phyloP scores from a whole-genome alignment of 2,329 filamentous ascomycete genomes.

The Monosporascus ibericus region DNA sequence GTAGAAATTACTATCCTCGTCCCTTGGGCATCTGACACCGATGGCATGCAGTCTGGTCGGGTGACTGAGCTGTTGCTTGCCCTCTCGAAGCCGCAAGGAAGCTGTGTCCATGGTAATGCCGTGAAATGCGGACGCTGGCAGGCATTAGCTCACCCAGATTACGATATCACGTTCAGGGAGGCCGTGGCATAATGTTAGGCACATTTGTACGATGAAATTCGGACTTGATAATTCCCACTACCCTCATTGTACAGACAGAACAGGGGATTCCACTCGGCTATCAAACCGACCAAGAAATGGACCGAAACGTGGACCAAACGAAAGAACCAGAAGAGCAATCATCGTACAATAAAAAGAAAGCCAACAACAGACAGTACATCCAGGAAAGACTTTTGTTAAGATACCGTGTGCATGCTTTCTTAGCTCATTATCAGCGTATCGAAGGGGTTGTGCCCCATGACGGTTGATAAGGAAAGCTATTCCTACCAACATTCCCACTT shows the following conservation, averaged over 20 bases:
- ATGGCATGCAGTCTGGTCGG: too few species aligned
- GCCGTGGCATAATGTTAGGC: too few species aligned
- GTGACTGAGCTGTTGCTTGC: too few species aligned
- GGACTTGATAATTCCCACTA: neutral
- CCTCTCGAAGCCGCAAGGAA: too few species aligned
- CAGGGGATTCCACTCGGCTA: neutral
- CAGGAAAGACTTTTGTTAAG: neutral
- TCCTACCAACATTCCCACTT: slow-evolving; percentile 4
- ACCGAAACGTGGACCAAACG: neutral
- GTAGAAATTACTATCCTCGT: too few species aligned
- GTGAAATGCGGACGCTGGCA: too few species aligned
- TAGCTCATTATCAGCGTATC: slow-evolving; percentile 11
- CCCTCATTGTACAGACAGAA: neutral
- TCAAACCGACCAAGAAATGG: neutral
- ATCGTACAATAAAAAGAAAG: slow-evolving; percentile 1
- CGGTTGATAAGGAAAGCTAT: slow-evolving; percentile 6
- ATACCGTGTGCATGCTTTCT: slow-evolving; percentile 12
- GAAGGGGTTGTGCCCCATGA: slow-evolving; percentile 10
- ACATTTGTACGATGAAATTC: neutral
- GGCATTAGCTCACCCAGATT: too few species aligned
- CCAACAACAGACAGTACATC: neutral
- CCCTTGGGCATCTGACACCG: too few species aligned
- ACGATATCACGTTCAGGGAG: too few species aligned
- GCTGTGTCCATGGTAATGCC: too few species aligned
- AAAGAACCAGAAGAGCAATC: neutral